Evolutionary conservation across 306 rosid genomes (phyloP).

Genomic region (Urtica urens): DNA sequence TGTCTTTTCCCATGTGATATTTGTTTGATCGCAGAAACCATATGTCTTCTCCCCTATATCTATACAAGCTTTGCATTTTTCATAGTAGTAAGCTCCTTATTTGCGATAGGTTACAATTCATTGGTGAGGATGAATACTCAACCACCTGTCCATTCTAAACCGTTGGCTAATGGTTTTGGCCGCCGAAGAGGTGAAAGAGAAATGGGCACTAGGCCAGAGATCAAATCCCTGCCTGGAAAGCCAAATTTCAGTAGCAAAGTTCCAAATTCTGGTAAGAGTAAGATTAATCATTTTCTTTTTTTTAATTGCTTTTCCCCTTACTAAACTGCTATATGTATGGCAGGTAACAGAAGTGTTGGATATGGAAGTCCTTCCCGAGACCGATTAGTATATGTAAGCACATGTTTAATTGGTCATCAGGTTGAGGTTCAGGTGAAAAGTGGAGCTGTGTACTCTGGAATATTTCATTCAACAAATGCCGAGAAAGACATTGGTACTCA

Average conservation of each 20-base stretch:
- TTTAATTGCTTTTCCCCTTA: conserved; percentile 3
- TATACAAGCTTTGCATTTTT: no score
- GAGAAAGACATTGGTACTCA: conserved; percentile 77
- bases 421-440: conserved; percentile 89
- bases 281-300: not conserved
- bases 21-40: no score
- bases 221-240: conserved; percentile 52
- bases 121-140: conserved; percentile 60
- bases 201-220: conserved; percentile 44
- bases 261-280: conserved; percentile 38
- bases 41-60: no score
- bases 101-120: conserved; percentile 35
- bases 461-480: conserved; percentile 67
- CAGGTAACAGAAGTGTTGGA: conserved; percentile 47
- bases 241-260: conserved; percentile 44
- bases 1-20: no score
- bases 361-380: conserved; percentile 61
- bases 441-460: conserved; percentile 83
- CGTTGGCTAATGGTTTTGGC: conserved; percentile 72
- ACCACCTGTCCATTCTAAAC: conserved; percentile 47
- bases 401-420: conserved; percentile 81
- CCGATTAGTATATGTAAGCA: conserved; percentile 53
- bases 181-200: conserved; percentile 76
- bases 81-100: no score
- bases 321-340: conserved; percentile 24